Evolutionary conservation across 2,329 filamentous ascomycete species (phyloP).

Genomic region (Stagonosporopsis chrysanthemi): DNA sequence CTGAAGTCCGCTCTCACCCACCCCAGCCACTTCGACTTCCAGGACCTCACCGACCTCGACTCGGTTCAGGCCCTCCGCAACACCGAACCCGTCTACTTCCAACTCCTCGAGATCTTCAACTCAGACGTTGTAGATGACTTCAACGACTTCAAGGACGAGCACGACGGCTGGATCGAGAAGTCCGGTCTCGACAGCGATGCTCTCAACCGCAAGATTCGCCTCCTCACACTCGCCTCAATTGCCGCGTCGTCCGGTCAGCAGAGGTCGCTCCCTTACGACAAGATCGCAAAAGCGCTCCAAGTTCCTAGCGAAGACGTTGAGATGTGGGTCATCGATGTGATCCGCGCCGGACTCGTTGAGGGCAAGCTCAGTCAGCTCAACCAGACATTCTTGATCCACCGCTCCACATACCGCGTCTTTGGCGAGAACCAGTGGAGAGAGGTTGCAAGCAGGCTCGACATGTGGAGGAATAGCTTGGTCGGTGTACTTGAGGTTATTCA

Average conservation of each 20-base stretch:
- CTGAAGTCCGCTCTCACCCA: conserved; percentile 72
- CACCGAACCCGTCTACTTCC: conserved; percentile 83
- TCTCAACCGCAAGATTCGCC: conserved; percentile 93
- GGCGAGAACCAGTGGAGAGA: conserved; percentile 98
- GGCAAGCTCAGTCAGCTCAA: conserved; percentile 94
- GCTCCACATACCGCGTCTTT: conserved; percentile 95
- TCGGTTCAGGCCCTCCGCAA: conserved; percentile 86
- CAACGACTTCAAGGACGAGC: conserved; percentile 92
- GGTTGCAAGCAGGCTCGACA: conserved; percentile 86
- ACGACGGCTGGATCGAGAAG: conserved; percentile 83
- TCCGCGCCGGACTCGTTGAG: conserved; percentile 93
- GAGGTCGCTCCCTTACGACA: conserved; percentile 86
- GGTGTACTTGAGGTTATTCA: conserved; percentile 80
- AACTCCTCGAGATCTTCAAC: conserved; percentile 94
- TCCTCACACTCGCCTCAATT: conserved; percentile 89
- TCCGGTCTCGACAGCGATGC: conserved; percentile 73
- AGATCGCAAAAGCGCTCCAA: conserved; percentile 84
- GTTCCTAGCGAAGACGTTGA: conserved; percentile 86
- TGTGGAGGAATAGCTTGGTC: conserved; percentile 84
- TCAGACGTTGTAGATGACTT: conserved; percentile 95
- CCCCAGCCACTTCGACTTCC: conserved; percentile 74
- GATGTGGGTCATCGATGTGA: conserved; percentile 98
- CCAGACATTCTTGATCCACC: conserved; percentile 92
- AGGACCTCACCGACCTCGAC: conserved; percentile 73
- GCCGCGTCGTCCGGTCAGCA: conserved; percentile 78